Evolutionary conservation across 208 protist species (phyloP).

Genomic region (Herpetomonas samuelpessoai): DNA sequence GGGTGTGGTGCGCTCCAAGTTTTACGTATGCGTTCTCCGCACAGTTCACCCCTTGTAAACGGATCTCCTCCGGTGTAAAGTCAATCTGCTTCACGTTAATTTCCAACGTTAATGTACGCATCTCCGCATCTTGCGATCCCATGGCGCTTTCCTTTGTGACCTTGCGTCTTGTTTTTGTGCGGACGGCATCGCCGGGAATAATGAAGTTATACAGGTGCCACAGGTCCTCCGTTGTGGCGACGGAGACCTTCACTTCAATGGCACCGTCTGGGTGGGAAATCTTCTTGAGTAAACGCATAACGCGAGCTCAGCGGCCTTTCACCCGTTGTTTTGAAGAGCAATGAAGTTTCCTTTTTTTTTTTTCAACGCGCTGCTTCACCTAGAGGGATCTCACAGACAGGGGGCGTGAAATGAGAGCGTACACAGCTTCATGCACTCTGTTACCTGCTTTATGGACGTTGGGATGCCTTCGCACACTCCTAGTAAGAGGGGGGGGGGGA

Average conservation of each 20-base stretch:
- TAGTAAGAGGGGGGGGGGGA: too few relatives aligned
- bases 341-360: too few relatives aligned
- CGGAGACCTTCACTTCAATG: constrained; percentile 86
- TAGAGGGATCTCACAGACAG: too few relatives aligned
- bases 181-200: constrained; percentile 70
- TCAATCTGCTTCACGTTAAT: constrained; percentile 51
- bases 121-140: constrained; percentile 38
- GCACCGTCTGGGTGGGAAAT: constrained; percentile 59
- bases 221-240: constrained; percentile 91
- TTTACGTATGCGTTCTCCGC: constrained; percentile 90
- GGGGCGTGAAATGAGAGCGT: too few relatives aligned
- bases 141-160: constrained; percentile 59
- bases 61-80: constrained; percentile 78
- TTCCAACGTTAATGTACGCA: constrained; percentile 58
- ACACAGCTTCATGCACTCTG: too few relatives aligned
- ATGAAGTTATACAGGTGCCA: constrained; percentile 98
- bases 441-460: too few relatives aligned
- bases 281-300: constrained; percentile 74
- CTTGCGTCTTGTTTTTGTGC: constrained; percentile 76
- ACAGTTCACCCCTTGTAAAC: constrained; percentile 85
- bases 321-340: too few relatives aligned
- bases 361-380: too few relatives aligned
- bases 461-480: too few relatives aligned
- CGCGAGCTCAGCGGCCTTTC: too few relatives aligned
- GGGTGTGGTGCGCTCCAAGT: constrained; percentile 91